phyloP scores from a whole-genome alignment of 23 red algal species.

The Pyropia yezoensis region DNA sequence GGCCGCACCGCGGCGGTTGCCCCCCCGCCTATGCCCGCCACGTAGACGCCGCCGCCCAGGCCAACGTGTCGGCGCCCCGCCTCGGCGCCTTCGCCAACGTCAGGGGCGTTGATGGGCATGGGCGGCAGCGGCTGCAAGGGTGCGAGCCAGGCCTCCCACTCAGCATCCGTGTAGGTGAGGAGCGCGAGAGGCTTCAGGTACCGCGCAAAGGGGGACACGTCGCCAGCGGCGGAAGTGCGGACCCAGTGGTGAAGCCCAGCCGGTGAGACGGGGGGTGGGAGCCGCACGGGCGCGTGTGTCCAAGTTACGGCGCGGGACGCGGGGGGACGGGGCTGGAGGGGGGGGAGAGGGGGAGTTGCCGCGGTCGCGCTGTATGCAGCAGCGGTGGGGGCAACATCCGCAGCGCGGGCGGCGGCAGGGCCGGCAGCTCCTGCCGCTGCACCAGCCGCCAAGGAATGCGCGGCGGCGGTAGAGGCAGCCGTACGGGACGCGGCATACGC shows the following conservation, averaged over 20 bases:
- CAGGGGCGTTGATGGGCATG: background rate
- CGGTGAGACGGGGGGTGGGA: conserved; percentile 21
- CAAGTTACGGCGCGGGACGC: conserved; percentile 14
- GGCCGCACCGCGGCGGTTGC: background rate
- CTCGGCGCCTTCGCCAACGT: background rate
- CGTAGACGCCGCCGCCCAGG: background rate
- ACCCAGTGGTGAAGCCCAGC: conserved; percentile 47
- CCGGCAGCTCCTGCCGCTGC: too few species aligned
- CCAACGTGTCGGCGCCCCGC: background rate
- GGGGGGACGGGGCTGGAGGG: background rate
- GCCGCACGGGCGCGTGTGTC: conserved; percentile 13
- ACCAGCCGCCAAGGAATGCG: too few species aligned
- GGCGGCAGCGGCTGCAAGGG: background rate
- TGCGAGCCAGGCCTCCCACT: conserved; percentile 25
- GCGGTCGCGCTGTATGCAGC: too few species aligned
- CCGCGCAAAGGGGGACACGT: conserved; percentile 44
- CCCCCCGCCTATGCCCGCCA: background rate
- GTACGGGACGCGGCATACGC: too few species aligned
- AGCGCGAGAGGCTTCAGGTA: conserved; percentile 55
- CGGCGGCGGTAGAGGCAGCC: too few species aligned
- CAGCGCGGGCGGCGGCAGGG: too few species aligned
- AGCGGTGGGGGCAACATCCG: too few species aligned
- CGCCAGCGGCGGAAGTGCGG: conserved; percentile 13
- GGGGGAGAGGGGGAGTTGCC: background rate
- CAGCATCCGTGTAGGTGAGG: conserved; percentile 58